Evolutionary conservation across 176 grass and related monocot genomes (phyloP).

Genomic region (Paspalum vaginatum): DNA sequence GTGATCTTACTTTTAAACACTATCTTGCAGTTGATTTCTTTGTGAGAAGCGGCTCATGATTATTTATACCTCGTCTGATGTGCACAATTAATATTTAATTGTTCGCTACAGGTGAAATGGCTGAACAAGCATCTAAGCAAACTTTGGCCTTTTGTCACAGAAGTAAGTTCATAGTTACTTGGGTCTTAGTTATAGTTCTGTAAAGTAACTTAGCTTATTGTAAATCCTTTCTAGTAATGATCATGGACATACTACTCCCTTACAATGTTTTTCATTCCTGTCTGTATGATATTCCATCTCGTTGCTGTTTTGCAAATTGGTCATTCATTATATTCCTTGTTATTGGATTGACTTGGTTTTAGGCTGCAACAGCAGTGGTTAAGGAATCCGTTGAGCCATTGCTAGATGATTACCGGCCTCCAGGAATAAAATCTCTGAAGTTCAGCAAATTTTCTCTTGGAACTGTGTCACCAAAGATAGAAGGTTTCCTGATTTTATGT

Average conservation of each 20-base stretch:
- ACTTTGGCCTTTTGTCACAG: conserved; percentile 82
- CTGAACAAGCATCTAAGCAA: conserved; percentile 92
- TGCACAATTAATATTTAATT: conserved; percentile 19
- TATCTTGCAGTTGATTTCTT: not conserved
- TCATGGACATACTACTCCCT: conserved; percentile 6
- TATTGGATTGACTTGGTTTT: conserved; percentile 42
- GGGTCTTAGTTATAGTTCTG: conserved; percentile 17
- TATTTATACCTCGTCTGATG: conserved; percentile 7
- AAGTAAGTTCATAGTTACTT: conserved; percentile 51
- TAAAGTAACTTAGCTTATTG: conserved; percentile 21
- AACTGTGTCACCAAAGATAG: conserved; percentile 91
- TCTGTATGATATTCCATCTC: conserved; percentile 20
- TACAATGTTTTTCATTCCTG: conserved; percentile 20
- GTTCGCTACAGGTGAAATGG: conserved; percentile 86
- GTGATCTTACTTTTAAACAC: not conserved
- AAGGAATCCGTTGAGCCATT: conserved; percentile 91
- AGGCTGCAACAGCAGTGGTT: conserved; percentile 77
- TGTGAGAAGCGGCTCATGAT: conserved; percentile 21
- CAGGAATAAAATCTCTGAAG: conserved; percentile 96
- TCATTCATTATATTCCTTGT: conserved; percentile 1
- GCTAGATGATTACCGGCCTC: conserved; percentile 90
- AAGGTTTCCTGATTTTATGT: conserved; percentile 62
- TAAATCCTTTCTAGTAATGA: conserved; percentile 11
- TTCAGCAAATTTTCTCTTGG: conserved; percentile 98
- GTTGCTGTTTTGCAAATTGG: conserved; percentile 16